Evolutionary conservation across 2,329 filamentous ascomycete genomes (phyloP), one percentile per base, ranked within the genome.

Genomic region (Sarocladium oryzae): DNA sequence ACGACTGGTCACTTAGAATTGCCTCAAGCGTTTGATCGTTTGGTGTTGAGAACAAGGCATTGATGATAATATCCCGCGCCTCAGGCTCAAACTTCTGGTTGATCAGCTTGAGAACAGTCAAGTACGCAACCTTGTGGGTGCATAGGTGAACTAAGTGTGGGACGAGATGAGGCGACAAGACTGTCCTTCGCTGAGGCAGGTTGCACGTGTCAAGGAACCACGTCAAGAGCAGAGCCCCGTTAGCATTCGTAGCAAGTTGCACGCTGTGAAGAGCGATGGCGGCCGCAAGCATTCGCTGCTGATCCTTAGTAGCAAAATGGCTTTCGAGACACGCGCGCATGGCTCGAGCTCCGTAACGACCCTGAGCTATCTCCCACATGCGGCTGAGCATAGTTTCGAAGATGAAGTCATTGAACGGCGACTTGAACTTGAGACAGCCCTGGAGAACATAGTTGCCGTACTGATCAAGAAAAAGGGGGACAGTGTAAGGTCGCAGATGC

Each of bases 151-250:
- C 90, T 28, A 99, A 77, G 64, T 95, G 90, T 36, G 93, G 91
- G 15, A 96, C 89, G 21, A 99, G 82, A 59, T 91, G 84, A 18
- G 93, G 93, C 40, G 93, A 91, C 51, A 99, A 77, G 24, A 97
- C 91, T 21, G 89, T 95, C 53, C 93, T 87, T 57, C 93, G 86
- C 59, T 86, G 84, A 32, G 92, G 90, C 74, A 97, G 96, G 13
- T 88, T 96, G 77, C 93, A 99, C 1, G 93, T 97, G 65, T 99
- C 93, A 51, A 99, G 76, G 77, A 97, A 95, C 93, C 93, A 99
- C 10, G 93, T 99, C 58, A 99, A 73, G 20, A 99, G 77, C 46
- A 99, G 75, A 37, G 93, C 93, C 28, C 93, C 93, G 61, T 99
- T 99, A 45, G 91, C 87, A 65, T 96, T 97, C 48, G 92, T 96